Base-by-base conservation (phyloP, 495 filamentous ascomycete species). In the Immersiella caudata region DNA sequence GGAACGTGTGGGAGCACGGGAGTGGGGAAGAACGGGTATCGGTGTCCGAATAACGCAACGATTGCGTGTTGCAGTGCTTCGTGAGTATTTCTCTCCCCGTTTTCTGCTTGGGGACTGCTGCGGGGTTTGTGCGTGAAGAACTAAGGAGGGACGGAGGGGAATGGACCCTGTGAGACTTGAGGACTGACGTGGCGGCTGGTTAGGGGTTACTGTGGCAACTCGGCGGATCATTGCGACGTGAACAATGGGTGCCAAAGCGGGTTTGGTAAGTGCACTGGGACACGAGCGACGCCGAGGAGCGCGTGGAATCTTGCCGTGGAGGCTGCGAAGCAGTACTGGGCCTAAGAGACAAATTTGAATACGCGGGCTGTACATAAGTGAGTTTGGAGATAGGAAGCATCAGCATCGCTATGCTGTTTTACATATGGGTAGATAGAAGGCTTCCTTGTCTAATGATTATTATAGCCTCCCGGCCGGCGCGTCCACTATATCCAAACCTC, bases 131-230 rank as follows among this genome's bases (percentile, higher is more conserved):
- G n/a, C n/a, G n/a, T n/a, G n/a, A n/a, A n/a, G n/a, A n/a, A n/a
- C n/a, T 2, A 18, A 46, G 40, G 11, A 12, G 40, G 11, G 40
- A 46, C 5, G 40, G 40, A 2, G 40, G 40, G 40, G 40, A 46
- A 18, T 6, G 40, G 40, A 46, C 5, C 6, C 14, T 46, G 40
- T 46, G 11, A 62, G 50, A 20, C 33, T 12, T 1, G 24, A 26
- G 7, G 12, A n/a, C 36, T 35, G 26, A n/a, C 40, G 46, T 40
- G 70, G 18, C 68, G 50, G n/a, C 18, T 0, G 46, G 26, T 50
- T 59, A 79, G 77, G 29, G 77, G 77, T 9, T 79, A 76, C 49
- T 79, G 75, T 36, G 77, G 77, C 55, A 79, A 74, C 49, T 73
- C 75, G 4, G 73, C 67, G 0, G 76, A 72, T 5, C 76, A 79